phyloP scores from a whole-genome alignment of 2,329 filamentous ascomycete species.

The Tympanopsis confertula region DNA sequence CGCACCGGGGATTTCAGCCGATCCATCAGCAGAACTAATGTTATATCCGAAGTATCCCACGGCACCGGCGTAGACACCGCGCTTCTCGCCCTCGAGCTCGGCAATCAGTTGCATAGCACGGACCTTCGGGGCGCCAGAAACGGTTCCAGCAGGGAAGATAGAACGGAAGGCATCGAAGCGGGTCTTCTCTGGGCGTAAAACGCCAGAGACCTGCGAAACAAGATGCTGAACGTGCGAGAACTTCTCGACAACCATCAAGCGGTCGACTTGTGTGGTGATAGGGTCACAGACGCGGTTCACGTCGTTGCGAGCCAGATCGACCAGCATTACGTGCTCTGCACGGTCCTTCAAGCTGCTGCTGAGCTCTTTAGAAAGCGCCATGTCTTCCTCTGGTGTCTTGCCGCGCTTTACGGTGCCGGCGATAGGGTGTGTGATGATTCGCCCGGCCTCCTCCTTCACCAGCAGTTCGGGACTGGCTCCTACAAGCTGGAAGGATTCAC shows the following conservation, averaged over 20 bases:
- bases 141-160: conserved; percentile 94
- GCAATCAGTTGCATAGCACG: conserved; percentile 94
- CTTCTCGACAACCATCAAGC: conserved; percentile 84
- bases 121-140: conserved; percentile 91
- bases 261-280: conserved; percentile 76
- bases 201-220: conserved; percentile 86
- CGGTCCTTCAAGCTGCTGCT: conserved; percentile 77
- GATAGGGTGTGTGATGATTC: conserved; percentile 92
- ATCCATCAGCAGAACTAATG: conserved; percentile 52
- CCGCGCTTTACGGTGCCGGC: conserved; percentile 89
- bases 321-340: conserved; percentile 93
- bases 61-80: conserved; percentile 88
- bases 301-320: conserved; percentile 91
- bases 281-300: conserved; percentile 93
- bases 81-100: conserved; percentile 85
- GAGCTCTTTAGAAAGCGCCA: conserved; percentile 65
- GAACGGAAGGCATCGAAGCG: conserved; percentile 91
- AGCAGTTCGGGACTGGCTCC: conserved; percentile 90
- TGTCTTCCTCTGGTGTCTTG: conserved; percentile 69
- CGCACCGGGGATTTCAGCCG: conserved; percentile 56
- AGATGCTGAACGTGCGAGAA: conserved; percentile 98
- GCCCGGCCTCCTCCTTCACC: conserved; percentile 76
- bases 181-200: conserved; percentile 72
- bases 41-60: conserved; percentile 94
- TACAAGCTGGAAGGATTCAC: conserved; percentile 84